Conservation (phyloP, 495 filamentous ascomycete species). For the Aspergillus incahuasiensis region DNA sequence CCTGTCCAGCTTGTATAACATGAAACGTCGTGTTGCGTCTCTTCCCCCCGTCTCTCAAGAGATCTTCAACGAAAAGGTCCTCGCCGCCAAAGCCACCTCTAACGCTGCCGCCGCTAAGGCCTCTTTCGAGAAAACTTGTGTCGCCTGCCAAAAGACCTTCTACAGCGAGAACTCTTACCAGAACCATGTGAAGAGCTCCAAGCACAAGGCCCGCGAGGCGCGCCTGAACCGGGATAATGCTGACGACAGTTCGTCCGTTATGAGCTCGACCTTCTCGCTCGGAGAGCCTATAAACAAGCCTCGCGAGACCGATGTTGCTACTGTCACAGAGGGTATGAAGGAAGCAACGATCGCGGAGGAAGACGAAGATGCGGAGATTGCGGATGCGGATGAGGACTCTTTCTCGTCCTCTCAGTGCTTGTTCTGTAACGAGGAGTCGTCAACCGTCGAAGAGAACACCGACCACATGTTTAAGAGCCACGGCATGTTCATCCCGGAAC, state of each 20-base stretch:
- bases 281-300: conserved; percentile 66
- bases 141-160: conserved; percentile 83
- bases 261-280: conserved; percentile 87
- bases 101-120: conserved; percentile 83
- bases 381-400: conserved; percentile 23
- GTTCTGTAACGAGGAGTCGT: conserved; percentile 82
- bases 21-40: conserved; percentile 90
- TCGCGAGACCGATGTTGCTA: conserved; percentile 65
- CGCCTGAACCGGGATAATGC: conserved; percentile 38
- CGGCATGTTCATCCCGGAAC: conserved; percentile 94
- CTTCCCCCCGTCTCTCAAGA: conserved; percentile 90
- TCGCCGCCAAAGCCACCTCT: conserved; percentile 82
- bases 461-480: conserved; percentile 88
- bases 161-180: conserved; percentile 93
- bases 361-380: conserved; percentile 31
- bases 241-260: conserved; percentile 77
- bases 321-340: conserved; percentile 75
- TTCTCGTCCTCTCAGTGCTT: conserved; percentile 65
- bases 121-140: conserved; percentile 78
- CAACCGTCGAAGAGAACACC: conserved; percentile 66
- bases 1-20: conserved; percentile 76
- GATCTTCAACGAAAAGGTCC: conserved; percentile 90
- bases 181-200: conserved; percentile 89
- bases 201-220: conserved; percentile 70
- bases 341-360: conserved; percentile 62